These are phyloP conservation scores for Mucor sp. DNA, from an alignment of 371 early-diverging fungal species.

Conservation along the genomic window DNA sequence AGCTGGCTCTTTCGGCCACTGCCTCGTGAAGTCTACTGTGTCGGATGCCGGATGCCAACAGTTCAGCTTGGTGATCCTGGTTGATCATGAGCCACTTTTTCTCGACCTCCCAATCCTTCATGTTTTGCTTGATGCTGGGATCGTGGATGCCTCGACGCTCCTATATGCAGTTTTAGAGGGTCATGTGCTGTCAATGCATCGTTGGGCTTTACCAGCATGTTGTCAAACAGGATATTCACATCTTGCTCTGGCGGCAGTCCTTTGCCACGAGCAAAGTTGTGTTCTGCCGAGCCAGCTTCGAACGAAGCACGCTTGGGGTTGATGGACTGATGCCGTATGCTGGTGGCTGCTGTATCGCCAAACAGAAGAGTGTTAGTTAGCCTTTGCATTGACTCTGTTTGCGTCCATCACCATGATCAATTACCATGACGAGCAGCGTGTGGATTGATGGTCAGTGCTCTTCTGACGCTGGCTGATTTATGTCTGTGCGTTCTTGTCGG, in stretches of 20 bases:
- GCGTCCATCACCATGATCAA: background rate
- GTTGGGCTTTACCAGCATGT: conserved; percentile 39
- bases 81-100: conserved; percentile 56
- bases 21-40: conserved; percentile 1
- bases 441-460: background rate
- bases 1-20: conserved; percentile 4
- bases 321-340: conserved; percentile 9
- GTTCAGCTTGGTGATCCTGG: conserved; percentile 51
- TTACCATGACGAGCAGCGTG: background rate
- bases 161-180: conserved; percentile 13
- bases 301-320: conserved; percentile 25
- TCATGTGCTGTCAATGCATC: background rate
- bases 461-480: conserved; percentile 11
- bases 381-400: background rate
- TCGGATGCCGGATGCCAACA: conserved; percentile 22
- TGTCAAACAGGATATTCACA: conserved; percentile 36
- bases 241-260: conserved; percentile 32
- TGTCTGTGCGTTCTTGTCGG: conserved; percentile 9
- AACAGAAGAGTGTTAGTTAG: background rate
- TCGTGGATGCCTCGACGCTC: conserved; percentile 50
- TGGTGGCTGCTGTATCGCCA: background rate
- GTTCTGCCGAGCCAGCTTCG: conserved; percentile 27
- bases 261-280: conserved; percentile 17
- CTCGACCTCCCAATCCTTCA: conserved; percentile 39
- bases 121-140: conserved; percentile 25